Evolutionary conservation across 2,329 filamentous ascomycete species (phyloP).

Genomic region (Knufia petricola): DNA sequence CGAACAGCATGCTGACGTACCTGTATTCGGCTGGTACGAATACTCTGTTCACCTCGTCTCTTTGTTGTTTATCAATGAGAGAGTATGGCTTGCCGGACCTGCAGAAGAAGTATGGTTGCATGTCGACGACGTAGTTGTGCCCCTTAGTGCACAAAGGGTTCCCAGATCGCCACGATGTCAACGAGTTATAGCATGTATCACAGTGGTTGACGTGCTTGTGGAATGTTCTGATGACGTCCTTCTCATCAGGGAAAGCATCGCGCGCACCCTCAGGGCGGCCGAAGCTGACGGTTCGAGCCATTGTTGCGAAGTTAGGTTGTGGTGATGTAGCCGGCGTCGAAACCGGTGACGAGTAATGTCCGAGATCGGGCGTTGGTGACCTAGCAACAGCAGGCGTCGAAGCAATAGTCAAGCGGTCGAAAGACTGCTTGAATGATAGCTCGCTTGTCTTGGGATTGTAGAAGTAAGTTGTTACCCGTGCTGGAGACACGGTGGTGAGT

Average conservation of each 20-base stretch:
- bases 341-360: neutral
- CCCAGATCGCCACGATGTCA: slow-evolving; percentile 3
- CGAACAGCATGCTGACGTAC: slow-evolving; percentile 6
- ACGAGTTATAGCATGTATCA: slow-evolving; percentile 1
- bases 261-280: slow-evolving; percentile 5
- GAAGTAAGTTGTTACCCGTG: slow-evolving; percentile 5
- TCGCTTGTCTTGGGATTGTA: slow-evolving; percentile 4
- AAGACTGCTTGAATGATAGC: neutral
- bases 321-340: slow-evolving; percentile 6
- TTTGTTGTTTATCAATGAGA: neutral
- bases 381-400: neutral
- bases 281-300: slow-evolving; percentile 8
- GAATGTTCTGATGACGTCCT: slow-evolving; percentile 6
- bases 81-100: slow-evolving; percentile 6
- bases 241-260: slow-evolving; percentile 5
- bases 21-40: slow-evolving; percentile 2
- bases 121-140: slow-evolving; percentile 3
- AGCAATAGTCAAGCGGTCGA: slow-evolving; percentile 4
- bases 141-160: neutral
- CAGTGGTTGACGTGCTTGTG: slow-evolving; percentile 7
- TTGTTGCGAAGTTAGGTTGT: neutral
- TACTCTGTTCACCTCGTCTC: neutral
- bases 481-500: slow-evolving; percentile 3
- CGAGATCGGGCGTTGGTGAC: slow-evolving; percentile 4
- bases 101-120: slow-evolving; percentile 8